Evolutionary conservation across 257 asterid genomes (phyloP).

Genomic region (Jacaranda mimosifolia): DNA sequence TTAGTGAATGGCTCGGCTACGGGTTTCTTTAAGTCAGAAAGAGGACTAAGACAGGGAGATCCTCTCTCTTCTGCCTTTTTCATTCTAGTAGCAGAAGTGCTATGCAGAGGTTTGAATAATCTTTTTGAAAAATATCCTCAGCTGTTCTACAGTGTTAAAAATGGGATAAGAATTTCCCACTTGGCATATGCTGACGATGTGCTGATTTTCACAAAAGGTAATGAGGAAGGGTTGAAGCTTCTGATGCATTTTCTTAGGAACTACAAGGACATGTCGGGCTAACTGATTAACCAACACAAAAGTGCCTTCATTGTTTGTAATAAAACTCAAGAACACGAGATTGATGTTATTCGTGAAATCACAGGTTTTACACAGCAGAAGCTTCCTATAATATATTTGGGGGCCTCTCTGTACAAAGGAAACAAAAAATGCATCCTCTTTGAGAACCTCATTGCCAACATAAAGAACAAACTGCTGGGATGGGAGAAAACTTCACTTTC

Average conservation of each 20-base stretch:
- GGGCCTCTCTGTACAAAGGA: no score
- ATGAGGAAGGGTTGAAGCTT: no score
- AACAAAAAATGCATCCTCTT: no score
- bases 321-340: no score
- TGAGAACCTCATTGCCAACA: no score
- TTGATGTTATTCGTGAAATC: no score
- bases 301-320: neutral
- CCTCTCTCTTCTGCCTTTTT: neutral
- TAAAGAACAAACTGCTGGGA: no score
- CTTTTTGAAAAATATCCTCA: no score
- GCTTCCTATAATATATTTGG: no score
- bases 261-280: neutral
- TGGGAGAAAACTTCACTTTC: no score
- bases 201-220: neutral
- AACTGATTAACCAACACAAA: no score
- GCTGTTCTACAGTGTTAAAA: neutral
- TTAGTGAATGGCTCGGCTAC: neutral
- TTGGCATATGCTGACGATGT: neutral
- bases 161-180: neutral
- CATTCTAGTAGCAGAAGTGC: neutral
- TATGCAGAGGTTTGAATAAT: neutral
- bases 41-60: neutral
- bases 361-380: no score
- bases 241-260: neutral
- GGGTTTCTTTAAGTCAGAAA: neutral